These are phyloP conservation scores for Polytrichum commune DNA, from an alignment of 225 moss, liverwort and hornwort species.

Conservation along the genomic window DNA sequence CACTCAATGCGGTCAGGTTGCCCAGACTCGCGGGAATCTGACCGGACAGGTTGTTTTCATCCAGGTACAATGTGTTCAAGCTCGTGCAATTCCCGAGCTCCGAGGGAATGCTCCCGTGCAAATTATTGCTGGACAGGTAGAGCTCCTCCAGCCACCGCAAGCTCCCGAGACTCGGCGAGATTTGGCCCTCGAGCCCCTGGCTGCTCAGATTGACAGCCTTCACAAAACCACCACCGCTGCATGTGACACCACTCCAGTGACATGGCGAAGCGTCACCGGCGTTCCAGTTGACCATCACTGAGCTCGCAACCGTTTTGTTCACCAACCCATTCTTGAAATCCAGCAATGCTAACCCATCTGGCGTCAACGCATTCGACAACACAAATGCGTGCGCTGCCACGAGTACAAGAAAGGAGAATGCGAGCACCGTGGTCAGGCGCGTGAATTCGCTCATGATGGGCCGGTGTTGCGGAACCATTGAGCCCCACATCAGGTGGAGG, in stretches of 20 bases:
- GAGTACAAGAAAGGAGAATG: conserved; percentile 17
- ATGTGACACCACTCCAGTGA: conserved; percentile 37
- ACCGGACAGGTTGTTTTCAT: conserved; percentile 31
- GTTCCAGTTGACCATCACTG: conserved; percentile 28
- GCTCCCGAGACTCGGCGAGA: conserved; percentile 39
- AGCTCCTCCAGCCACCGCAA: conserved; percentile 31
- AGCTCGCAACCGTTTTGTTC: conserved; percentile 5
- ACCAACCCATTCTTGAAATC: conserved; percentile 27
- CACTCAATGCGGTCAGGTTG: conserved; percentile 22
- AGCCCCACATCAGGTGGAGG: no score
- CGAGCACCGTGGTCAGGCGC: not conserved
- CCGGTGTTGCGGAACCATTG: no score
- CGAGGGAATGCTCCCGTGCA: conserved; percentile 35
- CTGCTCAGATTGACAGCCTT: conserved; percentile 26
- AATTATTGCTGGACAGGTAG: conserved; percentile 16
- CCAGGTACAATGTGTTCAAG: conserved; percentile 29
- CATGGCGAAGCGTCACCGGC: conserved; percentile 36
- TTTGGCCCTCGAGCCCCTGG: conserved; percentile 27
- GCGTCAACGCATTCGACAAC: conserved; percentile 16
- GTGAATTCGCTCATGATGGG: no score
- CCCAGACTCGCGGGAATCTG: conserved; percentile 36
- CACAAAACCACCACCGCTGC: conserved; percentile 14
- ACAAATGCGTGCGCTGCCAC: conserved; percentile 13
- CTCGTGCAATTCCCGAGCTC: conserved; percentile 43
- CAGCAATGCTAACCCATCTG: conserved; percentile 42